Conservation (phyloP, 257 asterid genomes). For the Solanum okadae region DNA sequence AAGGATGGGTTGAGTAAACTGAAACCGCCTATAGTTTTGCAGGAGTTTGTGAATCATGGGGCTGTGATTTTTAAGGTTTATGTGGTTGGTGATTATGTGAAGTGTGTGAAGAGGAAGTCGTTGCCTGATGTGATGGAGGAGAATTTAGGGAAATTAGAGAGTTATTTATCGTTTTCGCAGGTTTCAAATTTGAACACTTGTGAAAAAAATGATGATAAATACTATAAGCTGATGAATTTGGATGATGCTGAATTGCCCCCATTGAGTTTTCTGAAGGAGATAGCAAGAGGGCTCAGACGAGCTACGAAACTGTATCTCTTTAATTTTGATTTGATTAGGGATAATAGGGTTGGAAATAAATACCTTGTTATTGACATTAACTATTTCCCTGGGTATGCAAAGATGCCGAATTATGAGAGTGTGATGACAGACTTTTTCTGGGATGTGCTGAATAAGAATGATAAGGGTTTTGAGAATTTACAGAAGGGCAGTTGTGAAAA, state of each 20-base stretch:
- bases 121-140: slow-evolving; percentile 57
- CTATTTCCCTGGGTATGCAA: slow-evolving; percentile 75
- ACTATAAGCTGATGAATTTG: slow-evolving; percentile 42
- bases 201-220: slow-evolving; percentile 39
- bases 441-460: slow-evolving; percentile 29
- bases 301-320: slow-evolving; percentile 44
- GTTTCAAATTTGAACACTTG: slow-evolving; percentile 38
- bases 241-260: slow-evolving; percentile 67
- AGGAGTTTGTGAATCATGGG: slow-evolving; percentile 72
- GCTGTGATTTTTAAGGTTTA: slow-evolving; percentile 73
- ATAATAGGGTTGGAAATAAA: slow-evolving; percentile 44
- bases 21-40: slow-evolving; percentile 64
- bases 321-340: slow-evolving; percentile 74
- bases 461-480: slow-evolving; percentile 7
- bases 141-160: slow-evolving; percentile 29
- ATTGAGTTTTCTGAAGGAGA: slow-evolving; percentile 39
- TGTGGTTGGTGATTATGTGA: slow-evolving; percentile 67
- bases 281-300: slow-evolving; percentile 50
- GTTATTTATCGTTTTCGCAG: slow-evolving; percentile 48
- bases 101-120: slow-evolving; percentile 69
- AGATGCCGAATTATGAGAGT: slow-evolving; percentile 67
- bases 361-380: slow-evolving; percentile 67
- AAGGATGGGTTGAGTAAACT: slow-evolving; percentile 51
- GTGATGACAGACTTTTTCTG: slow-evolving; percentile 57
- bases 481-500: slow-evolving; percentile 13